Evolutionary conservation across 805 yeast species (phyloP), one percentile per base, ranked within the genome.

Genomic region (Zygotorulaspora chibaensis): DNA sequence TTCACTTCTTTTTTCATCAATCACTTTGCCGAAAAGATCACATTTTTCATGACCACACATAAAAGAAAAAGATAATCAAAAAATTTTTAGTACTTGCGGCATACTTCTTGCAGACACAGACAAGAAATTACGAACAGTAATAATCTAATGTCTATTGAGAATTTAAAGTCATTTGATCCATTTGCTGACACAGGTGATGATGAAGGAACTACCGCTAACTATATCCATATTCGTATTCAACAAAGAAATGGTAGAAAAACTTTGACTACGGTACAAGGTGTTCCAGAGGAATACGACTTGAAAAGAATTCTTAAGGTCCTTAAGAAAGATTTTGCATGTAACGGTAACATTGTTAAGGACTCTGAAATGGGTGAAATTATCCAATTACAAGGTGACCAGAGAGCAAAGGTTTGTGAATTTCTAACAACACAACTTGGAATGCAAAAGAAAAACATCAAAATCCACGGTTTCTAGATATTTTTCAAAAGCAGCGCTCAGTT

Each of bases 111-210:
- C 33, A 29, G 6, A 13, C 4, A 8, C 15, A 29, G 33, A 29
- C 33, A 29, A 29, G 15, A 12, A 29, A 13, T 37, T 37, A 23
- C 25, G 8, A 37, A 10, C 27, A 7, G 38, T 15, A 37, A 39
- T 31, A 35, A 49, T 42, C 49, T 46, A 46, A 63, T 63, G 67
- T 87, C 96, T 74, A 87, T 91, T 80, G 95, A 91, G 78, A 84
- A 84, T 77, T 75, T 84, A 67, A 84, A 80, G 72, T 79, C 88
- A 49, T 83, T 84, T 75, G 96, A 91, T 75, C 99, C 99, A 54
- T 91, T 91, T 83, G 97, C 98, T 83, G 99, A 91, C 73, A 90
- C 97, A 74, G 98, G 97, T 78, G 98, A 91, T 81, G 95, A 93
- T 75, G 96, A 91, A 71, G 85, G 96, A 61, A 91, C 91, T 74